Percentiles rank a stretch among this genome's conserved stretches.
phyloP scores from a whole-genome alignment of 106 monocot genomes.

The Dioscorea dumetorum region DNA sequence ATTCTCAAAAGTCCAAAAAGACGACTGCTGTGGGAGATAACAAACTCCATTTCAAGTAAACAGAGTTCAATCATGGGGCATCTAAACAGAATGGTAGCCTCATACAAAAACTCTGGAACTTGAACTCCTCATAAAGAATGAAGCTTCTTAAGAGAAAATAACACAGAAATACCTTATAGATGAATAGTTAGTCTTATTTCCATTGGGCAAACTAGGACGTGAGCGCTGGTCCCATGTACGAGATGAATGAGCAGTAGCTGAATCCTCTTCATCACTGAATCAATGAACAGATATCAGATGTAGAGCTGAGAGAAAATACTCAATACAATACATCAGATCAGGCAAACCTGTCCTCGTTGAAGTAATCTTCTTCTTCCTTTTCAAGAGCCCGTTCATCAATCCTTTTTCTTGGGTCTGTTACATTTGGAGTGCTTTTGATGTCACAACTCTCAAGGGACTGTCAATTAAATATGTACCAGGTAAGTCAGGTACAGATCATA shows the following conservation, averaged over 20 bases:
- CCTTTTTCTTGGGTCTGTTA: conserved; percentile 44
- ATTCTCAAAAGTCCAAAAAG: too few relatives aligned
- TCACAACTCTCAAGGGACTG: conserved; percentile 66
- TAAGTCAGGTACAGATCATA: background rate
- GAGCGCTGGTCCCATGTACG: conserved; percentile 19
- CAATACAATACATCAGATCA: background rate
- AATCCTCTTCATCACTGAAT: conserved; percentile 75
- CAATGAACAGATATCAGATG: background rate
- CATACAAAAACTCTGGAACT: too few relatives aligned
- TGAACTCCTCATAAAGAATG: too few relatives aligned
- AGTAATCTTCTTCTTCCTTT: conserved; percentile 98
- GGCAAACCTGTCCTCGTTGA: conserved; percentile 85
- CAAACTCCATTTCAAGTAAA: too few relatives aligned
- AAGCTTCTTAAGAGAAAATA: too few relatives aligned
- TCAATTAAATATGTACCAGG: conserved; percentile 5
- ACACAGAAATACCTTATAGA: conserved; percentile 31
- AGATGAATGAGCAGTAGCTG: conserved; percentile 25
- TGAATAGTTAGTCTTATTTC: conserved; percentile 14
- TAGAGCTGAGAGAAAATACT: background rate
- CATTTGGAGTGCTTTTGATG: conserved; percentile 21
- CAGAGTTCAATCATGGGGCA: too few relatives aligned
- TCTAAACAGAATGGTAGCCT: too few relatives aligned
- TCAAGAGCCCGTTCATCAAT: conserved; percentile 82
- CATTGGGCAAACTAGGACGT: conserved; percentile 34
- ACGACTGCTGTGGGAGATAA: too few relatives aligned